phyloP scores from a whole-genome alignment of 2,329 filamentous ascomycete species.

The Elsinoe batatas region DNA sequence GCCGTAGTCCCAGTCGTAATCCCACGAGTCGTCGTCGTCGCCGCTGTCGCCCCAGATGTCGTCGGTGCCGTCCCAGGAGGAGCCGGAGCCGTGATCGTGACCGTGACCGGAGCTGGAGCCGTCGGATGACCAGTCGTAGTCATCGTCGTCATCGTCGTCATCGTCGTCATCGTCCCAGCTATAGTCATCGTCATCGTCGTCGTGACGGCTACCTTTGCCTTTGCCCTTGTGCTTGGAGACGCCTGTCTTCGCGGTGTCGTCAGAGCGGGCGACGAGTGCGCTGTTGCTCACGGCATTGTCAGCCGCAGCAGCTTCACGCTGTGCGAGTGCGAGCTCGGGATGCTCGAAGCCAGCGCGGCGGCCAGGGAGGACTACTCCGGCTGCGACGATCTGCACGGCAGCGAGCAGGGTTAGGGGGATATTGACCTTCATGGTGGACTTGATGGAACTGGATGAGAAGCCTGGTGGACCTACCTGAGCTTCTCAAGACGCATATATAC shows the following conservation, averaged over 20 bases:
- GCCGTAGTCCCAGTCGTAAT: background rate
- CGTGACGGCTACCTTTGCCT: no score
- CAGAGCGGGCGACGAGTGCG: background rate
- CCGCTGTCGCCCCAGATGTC: conserved; percentile 5
- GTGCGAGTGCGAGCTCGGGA: background rate
- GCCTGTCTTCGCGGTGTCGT: background rate
- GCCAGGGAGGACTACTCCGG: conserved; percentile 6
- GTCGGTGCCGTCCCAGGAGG: background rate
- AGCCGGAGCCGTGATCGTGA: background rate
- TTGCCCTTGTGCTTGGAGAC: no score
- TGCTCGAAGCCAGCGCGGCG: conserved; percentile 3
- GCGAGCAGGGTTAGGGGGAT: background rate
- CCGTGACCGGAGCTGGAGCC: background rate
- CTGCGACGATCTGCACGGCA: conserved; percentile 1
- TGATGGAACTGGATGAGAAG: background rate
- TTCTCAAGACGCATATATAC: background rate
- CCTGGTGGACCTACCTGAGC: background rate
- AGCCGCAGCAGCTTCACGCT: background rate
- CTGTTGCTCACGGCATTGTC: background rate
- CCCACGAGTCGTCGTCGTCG: background rate
- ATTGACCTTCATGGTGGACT: conserved; percentile 1
- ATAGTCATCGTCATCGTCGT: background rate
- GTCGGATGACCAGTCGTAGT: background rate
- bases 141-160: background rate
- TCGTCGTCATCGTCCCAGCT: background rate